Percentiles rank a stretch among this genome's conserved stretches.
phyloP scores from a whole-genome alignment of 371 early-diverging fungal species.

The Mucor mucedo region DNA sequence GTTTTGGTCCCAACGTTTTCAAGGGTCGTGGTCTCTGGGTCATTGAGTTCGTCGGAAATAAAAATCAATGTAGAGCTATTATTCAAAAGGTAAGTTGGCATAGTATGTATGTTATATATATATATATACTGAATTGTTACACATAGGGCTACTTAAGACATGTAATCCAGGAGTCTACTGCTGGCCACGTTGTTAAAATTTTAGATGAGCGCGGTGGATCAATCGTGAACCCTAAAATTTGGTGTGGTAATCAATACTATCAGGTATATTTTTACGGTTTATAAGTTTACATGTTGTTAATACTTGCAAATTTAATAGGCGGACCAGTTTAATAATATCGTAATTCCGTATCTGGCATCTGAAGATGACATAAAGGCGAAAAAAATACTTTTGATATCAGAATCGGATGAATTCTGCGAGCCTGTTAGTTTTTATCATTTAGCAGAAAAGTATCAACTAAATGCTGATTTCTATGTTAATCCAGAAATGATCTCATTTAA shows the following conservation, averaged over 20 bases:
- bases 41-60: slow-evolving; percentile 50
- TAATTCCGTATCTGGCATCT: slow-evolving; percentile 47
- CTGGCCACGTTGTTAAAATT: slow-evolving; percentile 55
- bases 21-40: slow-evolving; percentile 54
- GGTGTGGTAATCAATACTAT: slow-evolving; percentile 49
- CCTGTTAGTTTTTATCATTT: slow-evolving; percentile 36
- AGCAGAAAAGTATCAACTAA: slow-evolving; percentile 42
- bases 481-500: slow-evolving; percentile 51
- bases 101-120: not conserved
- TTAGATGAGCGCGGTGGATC: slow-evolving; percentile 47
- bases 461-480: slow-evolving; percentile 49
- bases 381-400: slow-evolving; percentile 32
- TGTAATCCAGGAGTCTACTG: slow-evolving; percentile 48
- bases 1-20: slow-evolving; percentile 35
- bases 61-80: slow-evolving; percentile 44
- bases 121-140: slow-evolving; percentile 13
- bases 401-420: slow-evolving; percentile 44
- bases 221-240: slow-evolving; percentile 38
- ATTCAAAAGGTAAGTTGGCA: slow-evolving; percentile 35
- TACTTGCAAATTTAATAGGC: slow-evolving; percentile 33
- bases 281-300: not conserved
- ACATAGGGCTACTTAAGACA: slow-evolving; percentile 55
- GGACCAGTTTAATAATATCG: slow-evolving; percentile 43
- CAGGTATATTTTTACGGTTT: slow-evolving; percentile 36
- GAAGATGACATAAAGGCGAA: not conserved